These are phyloP conservation scores for Saccharomycopsis hybrid DNA, from an alignment of 1,139 yeast genomes.

Conservation along the genomic window DNA sequence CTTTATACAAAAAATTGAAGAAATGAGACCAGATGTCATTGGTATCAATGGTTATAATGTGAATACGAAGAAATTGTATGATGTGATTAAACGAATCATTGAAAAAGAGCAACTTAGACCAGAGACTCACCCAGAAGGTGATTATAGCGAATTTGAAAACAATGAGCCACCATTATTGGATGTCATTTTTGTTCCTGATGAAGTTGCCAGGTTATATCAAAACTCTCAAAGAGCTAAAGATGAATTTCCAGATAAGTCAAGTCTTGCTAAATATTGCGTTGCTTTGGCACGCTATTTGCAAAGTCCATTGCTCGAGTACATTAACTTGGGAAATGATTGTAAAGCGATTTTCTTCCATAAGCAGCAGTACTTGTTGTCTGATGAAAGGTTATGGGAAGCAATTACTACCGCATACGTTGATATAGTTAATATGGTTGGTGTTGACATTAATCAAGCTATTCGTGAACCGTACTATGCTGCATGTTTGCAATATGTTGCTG, in stretches of 20 bases:
- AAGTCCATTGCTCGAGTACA: conserved; percentile 83
- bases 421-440: conserved; percentile 84
- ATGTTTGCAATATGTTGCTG: conserved; percentile 71
- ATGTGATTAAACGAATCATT: conserved; percentile 54
- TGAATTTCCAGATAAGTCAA: conserved; percentile 85
- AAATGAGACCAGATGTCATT: conserved; percentile 74
- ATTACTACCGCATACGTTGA: conserved; percentile 84
- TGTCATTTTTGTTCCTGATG: conserved; percentile 85
- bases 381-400: conserved; percentile 58
- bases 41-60: conserved; percentile 88
- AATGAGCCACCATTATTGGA: conserved; percentile 39
- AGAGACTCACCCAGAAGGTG: conserved; percentile 21
- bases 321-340: conserved; percentile 70
- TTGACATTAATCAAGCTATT: conserved; percentile 86
- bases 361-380: conserved; percentile 65
- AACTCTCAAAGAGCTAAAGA: conserved; percentile 66
- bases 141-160: conserved; percentile 19
- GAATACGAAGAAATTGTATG: conserved; percentile 54
- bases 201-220: conserved; percentile 85
- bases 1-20: conserved; percentile 47
- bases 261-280: conserved; percentile 77
- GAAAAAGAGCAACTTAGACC: conserved; percentile 44
- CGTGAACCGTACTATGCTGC: conserved; percentile 67
- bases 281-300: conserved; percentile 89
- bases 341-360: conserved; percentile 67